Evolutionary conservation across 352 stramenopile species (phyloP).

Genomic region (Blastocystis hominis): DNA sequence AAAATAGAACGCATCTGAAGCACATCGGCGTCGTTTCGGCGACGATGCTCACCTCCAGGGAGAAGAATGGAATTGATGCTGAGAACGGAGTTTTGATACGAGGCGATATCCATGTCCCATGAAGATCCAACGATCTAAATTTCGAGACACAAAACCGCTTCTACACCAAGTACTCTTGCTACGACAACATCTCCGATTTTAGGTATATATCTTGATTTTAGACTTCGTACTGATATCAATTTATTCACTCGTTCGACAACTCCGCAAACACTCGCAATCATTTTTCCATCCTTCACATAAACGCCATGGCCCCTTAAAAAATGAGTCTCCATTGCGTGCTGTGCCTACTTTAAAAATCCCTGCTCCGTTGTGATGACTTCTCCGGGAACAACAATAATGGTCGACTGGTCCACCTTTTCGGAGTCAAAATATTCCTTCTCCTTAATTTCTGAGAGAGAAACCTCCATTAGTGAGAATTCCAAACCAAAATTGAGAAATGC

Average conservation of each 20-base stretch:
- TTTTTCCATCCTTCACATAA: constrained; percentile 35
- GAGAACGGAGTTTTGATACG: constrained; percentile 14
- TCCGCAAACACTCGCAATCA: constrained; percentile 53
- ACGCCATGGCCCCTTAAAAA: constrained; percentile 17
- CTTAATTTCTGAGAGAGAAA: constrained; percentile 44
- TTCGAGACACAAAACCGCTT: not conserved
- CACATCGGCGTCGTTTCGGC: constrained; percentile 26
- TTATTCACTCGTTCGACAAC: constrained; percentile 57
- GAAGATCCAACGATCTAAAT: not conserved
- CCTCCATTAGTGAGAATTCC: not conserved
- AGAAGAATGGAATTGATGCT: constrained; percentile 52
- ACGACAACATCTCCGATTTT: constrained; percentile 58
- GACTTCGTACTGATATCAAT: constrained; percentile 31
- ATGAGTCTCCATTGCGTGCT: not conserved
- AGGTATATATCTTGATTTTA: constrained; percentile 42
- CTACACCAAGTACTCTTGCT: constrained; percentile 32
- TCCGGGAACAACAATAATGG: constrained; percentile 57
- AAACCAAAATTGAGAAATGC: not conserved
- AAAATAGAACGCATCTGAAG: constrained; percentile 51
- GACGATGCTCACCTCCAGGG: constrained; percentile 42
- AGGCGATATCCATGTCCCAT: constrained; percentile 37
- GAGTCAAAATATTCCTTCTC: constrained; percentile 29
- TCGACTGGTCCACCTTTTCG: not conserved
- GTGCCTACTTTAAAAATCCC: constrained; percentile 45
- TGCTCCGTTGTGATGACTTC: constrained; percentile 55